Base-by-base conservation (phyloP, 345 rosid genomes). In the Xanthoceras sorbifolium region DNA sequence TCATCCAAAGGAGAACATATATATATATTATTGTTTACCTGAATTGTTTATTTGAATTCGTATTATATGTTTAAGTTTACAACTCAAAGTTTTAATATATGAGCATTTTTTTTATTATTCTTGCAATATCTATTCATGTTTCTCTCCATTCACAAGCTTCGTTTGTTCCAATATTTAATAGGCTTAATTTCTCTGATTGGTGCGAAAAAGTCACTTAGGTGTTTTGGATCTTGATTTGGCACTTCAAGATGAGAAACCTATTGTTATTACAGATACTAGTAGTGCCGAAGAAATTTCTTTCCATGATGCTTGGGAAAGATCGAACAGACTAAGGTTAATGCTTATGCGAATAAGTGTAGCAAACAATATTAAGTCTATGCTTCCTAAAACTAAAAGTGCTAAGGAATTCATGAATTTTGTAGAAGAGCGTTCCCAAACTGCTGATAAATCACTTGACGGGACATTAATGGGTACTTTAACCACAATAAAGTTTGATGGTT, bases 401-500 rank as follows among this genome's bases (percentile, higher is more conserved):
- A 42, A 9, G 46, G 12, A 42, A 42, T 42, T 42, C 8, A 42
- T 7, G 12, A 42, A 42, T 14, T 67, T n/a, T 42, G 25, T 76
- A 74, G 60, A 79, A 76, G 22, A 75, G 1, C 0, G 12, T 1
- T 79, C 60, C 22, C 22, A 17, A 34, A 50, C 34, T 44, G 14
- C 26, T 40, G 38, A 82, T 42, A 71, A 82, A 71, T 82, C 77
- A 10, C 67, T 79, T 23, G 66, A 29, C 29, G 38, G 67, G 17
- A 76, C 67, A 55, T 29, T 71, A 31, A 71, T 74, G 71, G 69
- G 0, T 42, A 60, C n/a, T n/a, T n/a, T n/a, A n/a, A n/a, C n/a
- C n/a, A n/a, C n/a, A n/a, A n/a, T n/a, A n/a, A n/a, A n/a, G 74
- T 61, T 75, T 77, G 42, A 82, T 68, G 67, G 78, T 31, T 65